Evolutionary conservation across 441 rosid species (phyloP).

Genomic region (Euphorbia neoarborescens): DNA sequence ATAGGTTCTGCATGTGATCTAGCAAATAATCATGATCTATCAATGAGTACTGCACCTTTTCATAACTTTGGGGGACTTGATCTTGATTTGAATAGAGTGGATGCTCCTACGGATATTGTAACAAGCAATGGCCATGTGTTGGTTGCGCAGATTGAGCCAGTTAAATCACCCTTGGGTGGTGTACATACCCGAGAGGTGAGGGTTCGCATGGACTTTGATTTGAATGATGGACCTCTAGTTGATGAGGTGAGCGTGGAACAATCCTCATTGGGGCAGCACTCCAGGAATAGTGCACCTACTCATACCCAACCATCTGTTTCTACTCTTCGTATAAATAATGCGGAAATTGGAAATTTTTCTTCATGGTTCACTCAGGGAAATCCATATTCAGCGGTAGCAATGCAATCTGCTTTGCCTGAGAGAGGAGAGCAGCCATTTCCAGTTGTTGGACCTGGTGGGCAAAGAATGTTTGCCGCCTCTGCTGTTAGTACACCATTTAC

Average conservation of each 20-base stretch:
- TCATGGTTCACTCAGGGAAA: constrained; percentile 57
- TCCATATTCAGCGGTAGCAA: constrained; percentile 44
- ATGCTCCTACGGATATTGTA: constrained; percentile 46
- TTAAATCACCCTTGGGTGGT: constrained; percentile 33
- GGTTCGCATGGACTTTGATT: constrained; percentile 58
- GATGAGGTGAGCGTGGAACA: constrained; percentile 54
- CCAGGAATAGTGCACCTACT: constrained; percentile 30
- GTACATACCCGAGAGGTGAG: constrained; percentile 32
- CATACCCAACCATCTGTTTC: constrained; percentile 39
- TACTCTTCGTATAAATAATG: constrained; percentile 37
- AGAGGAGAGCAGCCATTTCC: constrained; percentile 67
- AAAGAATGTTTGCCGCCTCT: constrained; percentile 32
- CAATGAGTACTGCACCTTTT: constrained; percentile 29
- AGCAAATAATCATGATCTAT: constrained; percentile 25
- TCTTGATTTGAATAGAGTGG: constrained; percentile 68
- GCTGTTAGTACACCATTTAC: constrained; percentile 25
- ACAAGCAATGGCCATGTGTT: constrained; percentile 31
- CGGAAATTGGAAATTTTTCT: constrained; percentile 48
- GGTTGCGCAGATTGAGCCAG: constrained; percentile 32
- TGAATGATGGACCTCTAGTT: constrained; percentile 77
- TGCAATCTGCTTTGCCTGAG: constrained; percentile 52
- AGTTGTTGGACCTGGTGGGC: constrained; percentile 40
- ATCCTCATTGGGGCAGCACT: constrained; percentile 38
- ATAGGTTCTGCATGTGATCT: constrained; percentile 25
- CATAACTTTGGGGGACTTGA: constrained; percentile 58